Conservation (phyloP, 768 basidiomycete species). For the Ramaria sp. region DNA sequence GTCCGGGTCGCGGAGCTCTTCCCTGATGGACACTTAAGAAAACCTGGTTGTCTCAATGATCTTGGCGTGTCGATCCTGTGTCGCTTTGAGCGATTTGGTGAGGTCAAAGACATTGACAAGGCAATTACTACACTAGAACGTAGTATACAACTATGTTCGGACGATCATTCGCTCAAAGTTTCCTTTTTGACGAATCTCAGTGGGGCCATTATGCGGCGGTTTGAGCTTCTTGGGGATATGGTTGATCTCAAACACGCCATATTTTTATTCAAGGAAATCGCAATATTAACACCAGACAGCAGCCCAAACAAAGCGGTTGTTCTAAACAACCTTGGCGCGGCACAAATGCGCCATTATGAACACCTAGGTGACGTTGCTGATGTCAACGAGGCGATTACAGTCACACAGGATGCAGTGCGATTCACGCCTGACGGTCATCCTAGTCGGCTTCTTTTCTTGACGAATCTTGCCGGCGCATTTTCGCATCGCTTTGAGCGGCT, state of each 20-base stretch:
- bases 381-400: background rate
- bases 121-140: background rate
- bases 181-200: conserved; percentile 2
- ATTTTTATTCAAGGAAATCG: background rate
- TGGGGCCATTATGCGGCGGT: background rate
- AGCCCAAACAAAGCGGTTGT: background rate
- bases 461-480: conserved; percentile 11
- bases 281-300: background rate
- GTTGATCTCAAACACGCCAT: conserved; percentile 19
- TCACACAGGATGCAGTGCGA: background rate
- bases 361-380: background rate
- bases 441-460: background rate
- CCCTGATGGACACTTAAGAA: conserved; percentile 10
- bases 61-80: conserved; percentile 11
- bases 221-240: conserved; percentile 8
- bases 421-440: conserved; percentile 2
- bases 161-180: background rate
- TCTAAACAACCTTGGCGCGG: background rate
- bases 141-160: background rate
- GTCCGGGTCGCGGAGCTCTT: conserved; percentile 9
- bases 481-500: background rate
- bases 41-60: conserved; percentile 10
- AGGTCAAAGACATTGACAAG: conserved; percentile 7
- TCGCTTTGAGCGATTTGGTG: conserved; percentile 10
- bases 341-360: background rate